Evolutionary conservation across 2,329 filamentous ascomycete species (phyloP), one percentile per base, ranked within the genome.

Genomic region (Sporothrix variecibatus): DNA sequence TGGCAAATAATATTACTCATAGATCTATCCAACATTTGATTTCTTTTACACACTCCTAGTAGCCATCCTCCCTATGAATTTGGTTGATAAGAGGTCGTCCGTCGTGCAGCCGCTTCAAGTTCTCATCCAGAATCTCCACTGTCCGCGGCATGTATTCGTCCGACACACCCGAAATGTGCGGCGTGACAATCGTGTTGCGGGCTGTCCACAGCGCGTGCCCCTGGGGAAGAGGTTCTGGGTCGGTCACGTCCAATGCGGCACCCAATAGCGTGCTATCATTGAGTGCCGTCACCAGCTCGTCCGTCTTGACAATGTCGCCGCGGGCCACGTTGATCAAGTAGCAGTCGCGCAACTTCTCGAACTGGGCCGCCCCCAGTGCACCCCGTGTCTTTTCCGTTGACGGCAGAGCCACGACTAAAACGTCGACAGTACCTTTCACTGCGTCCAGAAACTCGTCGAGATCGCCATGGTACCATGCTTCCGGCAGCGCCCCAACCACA

Each of bases 161-260:
- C 3, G 84, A 85, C 3, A 76, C 76, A 0, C 83, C 84, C 64
- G 85, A 86, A 17, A 87, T 80, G 75, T 87, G 86, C 20, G 86
- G 86, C 26, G 85, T 86, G 62, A 95, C 87, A 68, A 91, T 87
- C 12, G 92, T 85, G 80, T 94, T 94, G 74, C 88, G 88, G 7
- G 90, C 84, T 34, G 84, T 87, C 92, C 93, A 95, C 70, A 95
- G 82, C 75, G 88, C 86, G 78, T 93, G 89, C 4, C 91, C 88
- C 2, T 85, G 81, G 0, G 92, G 92, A 76, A 95, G 80, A 0
- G 93, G 93, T 80, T 95, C 93, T 0, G 93, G 93, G 75, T 95
- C 92, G 1, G 92, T 92, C 0, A 95, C 93, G 80, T 95, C 93
- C 49, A 95, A 82, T 1, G 92, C 92, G 0, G 93, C 93, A 34